Evolutionary conservation across 2,329 filamentous ascomycete genomes (phyloP), one percentile per base, ranked within the genome.

Genomic region (Cladosporium colombiae): DNA sequence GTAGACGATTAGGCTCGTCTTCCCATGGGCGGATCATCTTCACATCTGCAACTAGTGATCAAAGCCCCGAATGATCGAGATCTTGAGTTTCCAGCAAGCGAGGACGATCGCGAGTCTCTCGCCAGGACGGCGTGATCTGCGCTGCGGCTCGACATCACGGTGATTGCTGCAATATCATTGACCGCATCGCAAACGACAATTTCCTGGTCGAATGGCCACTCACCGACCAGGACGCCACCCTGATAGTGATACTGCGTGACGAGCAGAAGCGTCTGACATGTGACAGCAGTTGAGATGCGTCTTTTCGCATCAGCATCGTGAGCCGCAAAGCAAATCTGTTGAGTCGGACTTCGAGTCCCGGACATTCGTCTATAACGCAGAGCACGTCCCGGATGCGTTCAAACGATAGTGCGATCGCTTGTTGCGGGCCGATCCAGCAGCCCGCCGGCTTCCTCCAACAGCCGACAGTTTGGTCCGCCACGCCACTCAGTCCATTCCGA

Each of bases 241-340:
- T 3, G 21, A 57, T 23, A 29, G 21, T 37, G 37, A 59, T 31
- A 46, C 37, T n/a, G 56, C n/a, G 29, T 35, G n/a, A 46, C 29
- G 44, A 25, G n/a, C 6, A 23, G 59, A 14, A 35, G 44, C n/a
- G n/a, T 23, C 27, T 62, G 40, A 63, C 61, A 63, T 63, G 61
- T 63, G 61, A 63, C 61, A 63, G 61, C 37, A 63, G 61, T 63
- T 63, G 61, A 56, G 50, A 21, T 56, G 61, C 61, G 33, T 31
- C 50, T 31, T 23, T 56, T 53, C 14, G 61, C 61, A 56, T 16
- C 35, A 56, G 56, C 56, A 59, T 8, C 18, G 16, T n/a, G 35
- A 46, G 21, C 56, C 23, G 56, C 14, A 44, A 46, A 21, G 56
- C 31, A 8, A 46, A 5, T 59, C 23, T 46, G 56, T 59, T 59